Conservation (phyloP, 2,329 filamentous ascomycete species). For the Apiospora marii region DNA sequence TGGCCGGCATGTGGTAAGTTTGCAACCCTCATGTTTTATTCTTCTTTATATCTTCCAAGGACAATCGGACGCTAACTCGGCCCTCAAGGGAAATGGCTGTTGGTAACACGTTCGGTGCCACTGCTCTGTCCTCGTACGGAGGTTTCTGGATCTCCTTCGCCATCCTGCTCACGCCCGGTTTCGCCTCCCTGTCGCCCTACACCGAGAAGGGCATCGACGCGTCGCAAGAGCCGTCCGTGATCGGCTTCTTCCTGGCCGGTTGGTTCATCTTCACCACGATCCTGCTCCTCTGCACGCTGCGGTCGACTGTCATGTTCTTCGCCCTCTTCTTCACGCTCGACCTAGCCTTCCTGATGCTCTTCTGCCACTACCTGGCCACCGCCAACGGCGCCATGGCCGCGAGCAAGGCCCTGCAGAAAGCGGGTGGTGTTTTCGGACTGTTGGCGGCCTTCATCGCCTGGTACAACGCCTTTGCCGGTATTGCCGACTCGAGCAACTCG, state of each 20-base stretch:
- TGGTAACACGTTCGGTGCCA: slow-evolving; percentile 88
- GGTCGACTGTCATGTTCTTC: slow-evolving; percentile 82
- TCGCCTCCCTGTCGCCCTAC: slow-evolving; percentile 63
- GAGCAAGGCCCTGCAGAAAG: slow-evolving; percentile 64
- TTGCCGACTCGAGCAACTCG: slow-evolving; percentile 79
- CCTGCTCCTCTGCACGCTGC: slow-evolving; percentile 76
- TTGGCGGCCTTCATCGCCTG: slow-evolving; percentile 82
- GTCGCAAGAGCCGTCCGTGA: slow-evolving; percentile 61
- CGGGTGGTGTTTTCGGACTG: slow-evolving; percentile 82
- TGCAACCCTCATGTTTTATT: background rate
- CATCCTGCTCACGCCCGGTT: slow-evolving; percentile 74
- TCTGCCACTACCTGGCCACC: slow-evolving; percentile 65
- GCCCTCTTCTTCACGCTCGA: slow-evolving; percentile 80
- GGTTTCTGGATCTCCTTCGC: slow-evolving; percentile 84
- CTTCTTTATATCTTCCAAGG: background rate
- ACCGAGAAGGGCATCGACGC: slow-evolving; percentile 39
- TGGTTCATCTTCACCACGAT: slow-evolving; percentile 89
- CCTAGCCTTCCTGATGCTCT: slow-evolving; percentile 76
- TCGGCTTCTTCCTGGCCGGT: slow-evolving; percentile 78
- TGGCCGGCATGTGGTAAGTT: slow-evolving; percentile 86
- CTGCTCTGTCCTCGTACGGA: slow-evolving; percentile 81
- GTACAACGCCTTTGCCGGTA: slow-evolving; percentile 87
- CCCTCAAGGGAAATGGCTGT: slow-evolving; percentile 78
- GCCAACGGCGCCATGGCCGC: slow-evolving; percentile 58
- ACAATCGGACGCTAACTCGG: slow-evolving; percentile 26